phyloP scores from a whole-genome alignment of 768 basidiomycete species.

The Boletus reticuloceps region DNA sequence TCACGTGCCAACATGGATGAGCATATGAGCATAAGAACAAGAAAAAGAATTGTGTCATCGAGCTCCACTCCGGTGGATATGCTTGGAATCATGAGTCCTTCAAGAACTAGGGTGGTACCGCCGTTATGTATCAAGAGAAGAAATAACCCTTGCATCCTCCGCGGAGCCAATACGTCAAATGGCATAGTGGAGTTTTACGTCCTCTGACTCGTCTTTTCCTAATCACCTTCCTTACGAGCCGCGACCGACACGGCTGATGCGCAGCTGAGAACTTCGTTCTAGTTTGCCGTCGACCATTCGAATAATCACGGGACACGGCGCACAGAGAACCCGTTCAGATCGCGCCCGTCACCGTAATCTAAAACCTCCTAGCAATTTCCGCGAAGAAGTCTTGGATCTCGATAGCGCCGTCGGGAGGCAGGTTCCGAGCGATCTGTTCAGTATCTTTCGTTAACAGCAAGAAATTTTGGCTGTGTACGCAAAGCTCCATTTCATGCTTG shows the following conservation, averaged over 20 bases:
- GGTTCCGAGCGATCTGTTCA: neutral
- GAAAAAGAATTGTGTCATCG: neutral
- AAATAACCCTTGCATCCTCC: neutral
- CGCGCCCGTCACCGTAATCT: slow-evolving; percentile 39
- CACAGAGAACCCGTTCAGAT: slow-evolving; percentile 28
- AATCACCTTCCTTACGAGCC: neutral
- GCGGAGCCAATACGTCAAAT: neutral
- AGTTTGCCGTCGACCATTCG: slow-evolving; percentile 31
- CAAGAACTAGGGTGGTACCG: neutral
- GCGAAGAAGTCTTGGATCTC: slow-evolving; percentile 55
- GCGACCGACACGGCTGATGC: slow-evolving; percentile 12
- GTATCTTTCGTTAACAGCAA: neutral
- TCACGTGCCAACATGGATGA: neutral
- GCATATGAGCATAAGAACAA: neutral
- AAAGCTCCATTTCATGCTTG: slow-evolving; percentile 27
- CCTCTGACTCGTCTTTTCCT: neutral
- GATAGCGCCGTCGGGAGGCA: slow-evolving; percentile 27
- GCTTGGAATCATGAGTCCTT: neutral
- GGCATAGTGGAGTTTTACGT: neutral
- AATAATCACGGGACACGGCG: slow-evolving; percentile 28
- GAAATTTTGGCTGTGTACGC: slow-evolving; percentile 15
- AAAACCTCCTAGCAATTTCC: slow-evolving; percentile 37
- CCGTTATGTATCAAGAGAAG: neutral
- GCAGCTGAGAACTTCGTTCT: slow-evolving; percentile 27
- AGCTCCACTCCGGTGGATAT: neutral